A percentile compares a stretch with the other conserved stretches of the same genome.
These are phyloP conservation scores for Lecanosticta acicola DNA, from an alignment of 2,329 filamentous ascomycete species.

Conservation along the genomic window DNA sequence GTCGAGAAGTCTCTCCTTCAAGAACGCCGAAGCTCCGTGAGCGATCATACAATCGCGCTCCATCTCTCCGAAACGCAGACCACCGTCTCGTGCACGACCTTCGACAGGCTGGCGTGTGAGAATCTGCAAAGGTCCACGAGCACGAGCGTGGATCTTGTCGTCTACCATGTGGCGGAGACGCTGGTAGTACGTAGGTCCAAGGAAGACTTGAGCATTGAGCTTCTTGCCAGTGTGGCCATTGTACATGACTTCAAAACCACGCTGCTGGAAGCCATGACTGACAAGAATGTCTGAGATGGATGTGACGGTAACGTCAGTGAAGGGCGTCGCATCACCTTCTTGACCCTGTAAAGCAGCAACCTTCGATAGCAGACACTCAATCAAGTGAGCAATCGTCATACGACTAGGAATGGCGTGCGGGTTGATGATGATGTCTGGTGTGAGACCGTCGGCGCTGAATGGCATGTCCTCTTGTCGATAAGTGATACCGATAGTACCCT, in stretches of 20 bases:
- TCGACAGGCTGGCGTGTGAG: slow-evolving; percentile 95
- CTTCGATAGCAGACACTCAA: slow-evolving; percentile 96
- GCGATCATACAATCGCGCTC: slow-evolving; percentile 99
- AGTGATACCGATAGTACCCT: slow-evolving; percentile 98
- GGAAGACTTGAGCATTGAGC: slow-evolving; percentile 88
- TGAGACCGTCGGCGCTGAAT: slow-evolving; percentile 84
- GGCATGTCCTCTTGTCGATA: slow-evolving; percentile 99
- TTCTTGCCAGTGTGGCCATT: slow-evolving; percentile 96
- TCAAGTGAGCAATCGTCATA: slow-evolving; percentile 99
- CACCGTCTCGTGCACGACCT: slow-evolving; percentile 95
- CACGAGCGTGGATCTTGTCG: slow-evolving; percentile 99
- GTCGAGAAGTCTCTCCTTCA: slow-evolving; percentile 96
- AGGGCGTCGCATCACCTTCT: slow-evolving; percentile 95
- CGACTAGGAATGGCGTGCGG: slow-evolving; percentile 98
- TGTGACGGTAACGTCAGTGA: slow-evolving; percentile 95
- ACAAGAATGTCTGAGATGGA: slow-evolving; percentile 81
- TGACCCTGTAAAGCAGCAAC: slow-evolving; percentile 88
- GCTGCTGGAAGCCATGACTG: slow-evolving; percentile 89
- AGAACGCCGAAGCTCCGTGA: slow-evolving; percentile 92
- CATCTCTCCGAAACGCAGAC: slow-evolving; percentile 99
- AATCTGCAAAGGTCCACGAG: slow-evolving; percentile 92
- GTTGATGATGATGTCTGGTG: slow-evolving; percentile 96
- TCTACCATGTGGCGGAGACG: slow-evolving; percentile 99
- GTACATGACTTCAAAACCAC: slow-evolving; percentile 98
- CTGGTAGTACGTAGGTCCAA: slow-evolving; percentile 98